phyloP scores from a whole-genome alignment of 495 filamentous ascomycete species.

The Glarea lozoyensis region DNA sequence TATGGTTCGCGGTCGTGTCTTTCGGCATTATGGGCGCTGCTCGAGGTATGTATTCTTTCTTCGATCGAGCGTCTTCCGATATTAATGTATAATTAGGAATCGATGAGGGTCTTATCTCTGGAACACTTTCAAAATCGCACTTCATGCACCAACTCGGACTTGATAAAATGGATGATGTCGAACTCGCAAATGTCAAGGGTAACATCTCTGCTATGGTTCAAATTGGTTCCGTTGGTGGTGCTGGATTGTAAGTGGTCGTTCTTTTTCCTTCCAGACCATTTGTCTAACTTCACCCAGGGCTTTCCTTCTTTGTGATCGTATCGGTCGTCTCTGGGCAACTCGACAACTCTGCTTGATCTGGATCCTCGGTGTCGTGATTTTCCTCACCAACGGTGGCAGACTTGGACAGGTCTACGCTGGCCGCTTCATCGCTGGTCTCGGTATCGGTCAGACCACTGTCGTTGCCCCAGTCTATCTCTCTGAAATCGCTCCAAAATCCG shows the following conservation, averaged over 20 bases:
- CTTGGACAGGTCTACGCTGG: constrained; percentile 59
- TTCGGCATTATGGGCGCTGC: constrained; percentile 42
- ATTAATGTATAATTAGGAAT: constrained; percentile 22
- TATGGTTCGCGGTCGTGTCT: constrained; percentile 30
- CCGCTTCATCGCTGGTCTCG: constrained; percentile 58
- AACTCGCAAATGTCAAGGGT: constrained; percentile 53
- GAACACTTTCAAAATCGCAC: constrained; percentile 50
- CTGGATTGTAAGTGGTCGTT: constrained; percentile 41
- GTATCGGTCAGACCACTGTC: constrained; percentile 54
- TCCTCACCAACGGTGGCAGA: constrained; percentile 51
- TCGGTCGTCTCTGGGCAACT: constrained; percentile 58
- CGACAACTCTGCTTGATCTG: constrained; percentile 55
- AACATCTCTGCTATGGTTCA: constrained; percentile 70
- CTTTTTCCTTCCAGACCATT: not conserved
- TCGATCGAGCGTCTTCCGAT: constrained; percentile 43
- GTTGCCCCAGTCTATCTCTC: constrained; percentile 53
- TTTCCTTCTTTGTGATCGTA: constrained; percentile 58
- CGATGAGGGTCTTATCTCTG: constrained; percentile 63
- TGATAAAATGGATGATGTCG: constrained; percentile 39
- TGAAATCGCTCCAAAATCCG: constrained; percentile 52
- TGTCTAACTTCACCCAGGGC: constrained; percentile 27
- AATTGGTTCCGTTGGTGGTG: constrained; percentile 58
- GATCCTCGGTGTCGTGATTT: constrained; percentile 59
- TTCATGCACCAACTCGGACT: constrained; percentile 55
- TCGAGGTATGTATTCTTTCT: constrained; percentile 42